Evolutionary conservation across 306 rosid species (phyloP).

Genomic region (Prinsepia uniflora): DNA sequence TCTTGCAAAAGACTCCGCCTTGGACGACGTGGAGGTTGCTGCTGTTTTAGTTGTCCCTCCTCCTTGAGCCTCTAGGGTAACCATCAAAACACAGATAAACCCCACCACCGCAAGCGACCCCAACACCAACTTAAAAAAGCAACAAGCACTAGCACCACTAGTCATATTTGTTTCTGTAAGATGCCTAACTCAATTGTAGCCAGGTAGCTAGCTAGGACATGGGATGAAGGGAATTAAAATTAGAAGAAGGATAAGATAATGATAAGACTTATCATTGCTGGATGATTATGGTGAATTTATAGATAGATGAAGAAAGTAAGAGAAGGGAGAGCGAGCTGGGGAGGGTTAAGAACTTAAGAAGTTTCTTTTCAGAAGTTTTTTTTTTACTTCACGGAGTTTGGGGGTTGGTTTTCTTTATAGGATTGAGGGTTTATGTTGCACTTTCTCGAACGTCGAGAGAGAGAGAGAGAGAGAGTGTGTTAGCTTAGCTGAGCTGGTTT

Average conservation of each 20-base stretch:
- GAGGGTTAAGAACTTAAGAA: slow-evolving; percentile 10
- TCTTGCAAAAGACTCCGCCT: not conserved
- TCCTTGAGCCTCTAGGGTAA: slow-evolving; percentile 31
- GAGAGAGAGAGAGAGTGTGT: slow-evolving; percentile 26
- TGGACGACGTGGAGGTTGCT: slow-evolving; percentile 14
- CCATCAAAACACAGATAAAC: slow-evolving; percentile 49
- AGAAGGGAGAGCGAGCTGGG: slow-evolving; percentile 4
- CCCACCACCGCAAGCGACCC: slow-evolving; percentile 44
- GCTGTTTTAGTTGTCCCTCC: slow-evolving; percentile 20
- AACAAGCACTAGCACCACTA: slow-evolving; percentile 32
- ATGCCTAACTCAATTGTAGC: no score
- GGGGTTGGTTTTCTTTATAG: slow-evolving; percentile 79
- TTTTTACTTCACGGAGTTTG: slow-evolving; percentile 35
- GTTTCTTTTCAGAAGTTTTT: slow-evolving; percentile 3
- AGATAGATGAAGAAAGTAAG: slow-evolving; percentile 12
- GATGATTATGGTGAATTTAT: slow-evolving; percentile 31
- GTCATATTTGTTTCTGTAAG: slow-evolving; percentile 19
- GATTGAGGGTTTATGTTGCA: slow-evolving; percentile 65
- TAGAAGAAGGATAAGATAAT: slow-evolving; percentile 13
- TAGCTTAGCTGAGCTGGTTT: slow-evolving; percentile 40
- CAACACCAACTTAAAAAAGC: slow-evolving; percentile 34
- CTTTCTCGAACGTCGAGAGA: slow-evolving; percentile 53
- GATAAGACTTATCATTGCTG: slow-evolving; percentile 17
- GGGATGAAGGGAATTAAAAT: slow-evolving; percentile 17
- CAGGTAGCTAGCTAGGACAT: slow-evolving; percentile 16